These are phyloP conservation scores for Termitomyces sp. DNA, from an alignment of 1,284 basidiomycete genomes.

Conservation along the genomic window DNA sequence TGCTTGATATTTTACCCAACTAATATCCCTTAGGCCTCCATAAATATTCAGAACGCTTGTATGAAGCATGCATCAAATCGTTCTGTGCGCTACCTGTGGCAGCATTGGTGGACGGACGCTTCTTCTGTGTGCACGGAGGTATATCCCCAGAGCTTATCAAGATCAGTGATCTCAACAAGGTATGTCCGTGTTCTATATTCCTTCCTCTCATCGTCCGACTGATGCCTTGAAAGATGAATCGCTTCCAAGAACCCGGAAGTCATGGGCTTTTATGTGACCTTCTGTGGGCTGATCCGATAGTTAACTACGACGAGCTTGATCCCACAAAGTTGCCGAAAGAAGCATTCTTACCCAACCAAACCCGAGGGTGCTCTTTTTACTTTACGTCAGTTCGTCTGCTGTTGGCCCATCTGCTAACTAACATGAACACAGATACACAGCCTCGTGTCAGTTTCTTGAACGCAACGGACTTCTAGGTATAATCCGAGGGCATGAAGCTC, in stretches of 20 bases:
- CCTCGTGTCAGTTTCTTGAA: conserved; percentile 92
- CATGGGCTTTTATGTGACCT: conserved; percentile 92
- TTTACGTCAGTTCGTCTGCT: conserved; percentile 69
- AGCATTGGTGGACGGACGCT: conserved; percentile 92
- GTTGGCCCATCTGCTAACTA: background rate
- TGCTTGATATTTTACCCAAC: background rate
- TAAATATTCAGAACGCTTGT: conserved; percentile 85
- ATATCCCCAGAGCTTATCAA: conserved; percentile 86
- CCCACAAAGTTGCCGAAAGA: conserved; percentile 32
- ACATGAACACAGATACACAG: conserved; percentile 65
- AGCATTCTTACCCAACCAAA: conserved; percentile 82
- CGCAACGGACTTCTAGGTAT: conserved; percentile 89
- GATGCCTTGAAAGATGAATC: conserved; percentile 58
- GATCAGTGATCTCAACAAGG: conserved; percentile 76
- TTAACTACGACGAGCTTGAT: conserved; percentile 64
- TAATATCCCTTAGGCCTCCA: conserved; percentile 62
- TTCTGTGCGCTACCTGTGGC: conserved; percentile 91
- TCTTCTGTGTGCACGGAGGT: conserved; percentile 97
- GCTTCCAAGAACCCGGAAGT: conserved; percentile 93
- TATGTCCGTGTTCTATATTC: conserved; percentile 39
- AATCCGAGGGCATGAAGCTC: conserved; percentile 96
- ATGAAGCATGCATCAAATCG: conserved; percentile 87
- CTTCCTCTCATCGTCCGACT: background rate
- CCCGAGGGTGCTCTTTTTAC: conserved; percentile 91
- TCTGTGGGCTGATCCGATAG: conserved; percentile 91